Conservation (phyloP, 208 protist genomes). For the Trypanosoma congolense region DNA sequence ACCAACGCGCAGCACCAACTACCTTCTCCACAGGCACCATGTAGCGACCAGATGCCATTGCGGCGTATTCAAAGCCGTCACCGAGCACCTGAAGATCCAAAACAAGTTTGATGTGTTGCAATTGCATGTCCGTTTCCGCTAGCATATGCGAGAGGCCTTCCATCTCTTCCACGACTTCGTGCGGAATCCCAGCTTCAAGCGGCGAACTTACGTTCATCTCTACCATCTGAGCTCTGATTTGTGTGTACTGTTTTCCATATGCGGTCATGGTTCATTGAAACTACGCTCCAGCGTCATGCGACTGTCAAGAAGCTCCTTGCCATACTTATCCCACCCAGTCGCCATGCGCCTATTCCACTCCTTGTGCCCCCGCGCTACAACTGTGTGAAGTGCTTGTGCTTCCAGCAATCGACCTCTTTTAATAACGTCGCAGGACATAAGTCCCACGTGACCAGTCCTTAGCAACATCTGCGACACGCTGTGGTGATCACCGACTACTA, state of each 20-base stretch:
- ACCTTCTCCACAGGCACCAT: conserved; percentile 5
- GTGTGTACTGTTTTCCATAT: conserved; percentile 21
- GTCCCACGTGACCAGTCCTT: conserved; percentile 45
- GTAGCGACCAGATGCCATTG: conserved; percentile 23
- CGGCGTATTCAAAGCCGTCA: conserved; percentile 73
- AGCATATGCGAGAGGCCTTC: conserved; percentile 17
- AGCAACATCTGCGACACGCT: conserved; percentile 45
- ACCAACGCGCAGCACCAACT: conserved; percentile 10
- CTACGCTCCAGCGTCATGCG: conserved; percentile 17
- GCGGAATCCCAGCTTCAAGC: conserved; percentile 34
- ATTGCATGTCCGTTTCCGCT: conserved; percentile 16
- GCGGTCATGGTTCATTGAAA: conserved; percentile 21
- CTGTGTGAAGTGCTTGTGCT: conserved; percentile 18
- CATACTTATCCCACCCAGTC: conserved; percentile 55
- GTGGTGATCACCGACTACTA: conserved; percentile 6
- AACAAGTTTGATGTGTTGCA: conserved; percentile 32
- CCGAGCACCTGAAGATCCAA: conserved; percentile 43
- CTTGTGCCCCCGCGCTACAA: conserved; percentile 34
- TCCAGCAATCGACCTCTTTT: conserved; percentile 24
- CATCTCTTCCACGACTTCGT: conserved; percentile 29
- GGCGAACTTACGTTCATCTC: conserved; percentile 23
- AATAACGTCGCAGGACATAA: conserved; percentile 38
- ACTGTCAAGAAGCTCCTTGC: conserved; percentile 31
- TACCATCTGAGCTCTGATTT: conserved; percentile 29
- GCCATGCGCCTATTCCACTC: conserved; percentile 32